Conservation (phyloP, 345 rosid genomes). For the Gossypium sturtianum region DNA sequence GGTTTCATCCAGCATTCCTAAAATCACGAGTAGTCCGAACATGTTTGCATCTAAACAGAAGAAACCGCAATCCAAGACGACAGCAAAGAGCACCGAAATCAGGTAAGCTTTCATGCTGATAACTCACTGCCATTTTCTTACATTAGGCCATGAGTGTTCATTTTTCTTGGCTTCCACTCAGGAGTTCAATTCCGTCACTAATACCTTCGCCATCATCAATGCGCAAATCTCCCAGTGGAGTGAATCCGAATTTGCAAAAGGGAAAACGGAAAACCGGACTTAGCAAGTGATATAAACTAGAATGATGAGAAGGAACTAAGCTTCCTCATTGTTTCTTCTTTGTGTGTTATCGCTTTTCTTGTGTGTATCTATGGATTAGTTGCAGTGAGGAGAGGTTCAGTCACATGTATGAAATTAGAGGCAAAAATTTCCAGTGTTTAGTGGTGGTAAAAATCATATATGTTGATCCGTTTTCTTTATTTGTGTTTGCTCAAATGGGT, state of each 20-base stretch:
- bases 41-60: slow-evolving; percentile 38
- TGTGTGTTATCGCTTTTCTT: slow-evolving; percentile 1
- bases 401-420: not conserved
- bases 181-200: slow-evolving; percentile 72
- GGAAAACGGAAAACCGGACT: slow-evolving; percentile 55
- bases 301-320: slow-evolving; percentile 7
- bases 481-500: slow-evolving; percentile 4
- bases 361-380: slow-evolving; percentile 19
- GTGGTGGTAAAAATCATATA: slow-evolving; percentile 13
- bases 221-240: slow-evolving; percentile 37
- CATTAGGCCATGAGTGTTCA: not conserved
- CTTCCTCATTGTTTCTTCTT: not conserved
- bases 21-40: slow-evolving; percentile 30
- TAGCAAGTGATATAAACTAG: slow-evolving; percentile 32
- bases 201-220: slow-evolving; percentile 62
- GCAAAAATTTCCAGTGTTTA: slow-evolving; percentile 18
- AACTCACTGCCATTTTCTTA: not conserved
- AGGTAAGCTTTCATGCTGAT: slow-evolving; percentile 30
- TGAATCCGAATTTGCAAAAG: slow-evolving; percentile 30
- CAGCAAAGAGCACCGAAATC: slow-evolving; percentile 34
- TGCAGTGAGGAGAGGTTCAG: slow-evolving; percentile 20
- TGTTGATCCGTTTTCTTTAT: not conserved
- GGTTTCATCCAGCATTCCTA: slow-evolving; percentile 45
- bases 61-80: slow-evolving; percentile 42
- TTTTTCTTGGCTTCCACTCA: slow-evolving; percentile 17